A percentile compares a stretch with the other conserved stretches of the same genome.
phyloP scores from a whole-genome alignment of 1,139 yeast genomes.

The Debaryomycetaceae sp. region DNA sequence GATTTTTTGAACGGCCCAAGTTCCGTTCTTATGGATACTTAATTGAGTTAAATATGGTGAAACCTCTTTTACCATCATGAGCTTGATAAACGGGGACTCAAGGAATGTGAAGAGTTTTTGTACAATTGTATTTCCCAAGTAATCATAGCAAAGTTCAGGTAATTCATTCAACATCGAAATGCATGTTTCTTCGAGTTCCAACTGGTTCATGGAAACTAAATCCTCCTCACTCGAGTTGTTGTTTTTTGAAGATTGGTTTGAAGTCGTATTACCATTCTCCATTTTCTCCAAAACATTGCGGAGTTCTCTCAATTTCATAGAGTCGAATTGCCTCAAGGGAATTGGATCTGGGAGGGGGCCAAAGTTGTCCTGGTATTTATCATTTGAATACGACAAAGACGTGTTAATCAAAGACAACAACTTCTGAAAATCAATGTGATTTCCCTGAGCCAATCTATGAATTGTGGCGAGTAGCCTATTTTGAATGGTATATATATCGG shows the following conservation, averaged over 20 bases:
- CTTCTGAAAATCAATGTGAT: constrained; percentile 27
- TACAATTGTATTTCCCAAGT: constrained; percentile 92
- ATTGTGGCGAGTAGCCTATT: constrained; percentile 22
- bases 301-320: constrained; percentile 69
- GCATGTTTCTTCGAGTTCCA: constrained; percentile 79
- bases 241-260: constrained; percentile 1
- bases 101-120: constrained; percentile 81
- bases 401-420: constrained; percentile 29
- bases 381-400: constrained; percentile 30
- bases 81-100: constrained; percentile 63
- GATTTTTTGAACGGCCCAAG: constrained; percentile 98
- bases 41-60: constrained; percentile 83
- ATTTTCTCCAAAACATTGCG: constrained; percentile 52
- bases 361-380: constrained; percentile 44
- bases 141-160: constrained; percentile 89
- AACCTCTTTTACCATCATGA: constrained; percentile 76
- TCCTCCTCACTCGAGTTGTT: constrained; percentile 9
- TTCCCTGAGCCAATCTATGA: constrained; percentile 13
- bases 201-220: constrained; percentile 23
- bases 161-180: constrained; percentile 83
- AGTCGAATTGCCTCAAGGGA: constrained; percentile 70
- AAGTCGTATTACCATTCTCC: constrained; percentile 16
- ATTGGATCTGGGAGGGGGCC: constrained; percentile 72
- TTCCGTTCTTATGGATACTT: constrained; percentile 96
- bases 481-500: constrained; percentile 24